Conservation (phyloP, 2,329 filamentous ascomycete species). For the Diaporthe longicolla region DNA sequence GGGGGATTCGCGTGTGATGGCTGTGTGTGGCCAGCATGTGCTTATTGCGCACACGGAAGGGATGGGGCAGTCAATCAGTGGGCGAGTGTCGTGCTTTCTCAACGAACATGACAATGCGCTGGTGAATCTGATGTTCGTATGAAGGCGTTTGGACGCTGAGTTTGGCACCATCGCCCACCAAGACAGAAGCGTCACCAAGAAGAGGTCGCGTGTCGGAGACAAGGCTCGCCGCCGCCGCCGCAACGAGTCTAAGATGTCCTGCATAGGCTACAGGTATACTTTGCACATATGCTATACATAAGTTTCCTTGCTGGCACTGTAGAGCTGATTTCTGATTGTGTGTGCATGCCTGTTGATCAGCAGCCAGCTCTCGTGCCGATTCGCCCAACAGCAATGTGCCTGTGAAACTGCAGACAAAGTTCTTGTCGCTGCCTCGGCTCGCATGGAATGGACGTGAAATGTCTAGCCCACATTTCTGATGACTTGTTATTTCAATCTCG, state of each 20-base stretch:
- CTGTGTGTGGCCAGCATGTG: constrained; percentile 10
- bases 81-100: not conserved
- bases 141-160: constrained; percentile 28
- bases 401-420: constrained; percentile 32
- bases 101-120: constrained; percentile 1
- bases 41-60: constrained; percentile 21
- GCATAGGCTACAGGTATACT: not conserved
- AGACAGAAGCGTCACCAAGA: not conserved
- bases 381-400: constrained; percentile 16
- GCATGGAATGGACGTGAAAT: constrained; percentile 19
- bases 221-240: not conserved
- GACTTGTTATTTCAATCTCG: constrained; percentile 14
- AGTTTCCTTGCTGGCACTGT: not conserved
- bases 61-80: constrained; percentile 20
- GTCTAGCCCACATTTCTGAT: constrained; percentile 20
- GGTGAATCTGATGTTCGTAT: constrained; percentile 11
- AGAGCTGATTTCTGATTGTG: not conserved
- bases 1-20: constrained; percentile 12
- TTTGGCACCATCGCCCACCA: constrained; percentile 1
- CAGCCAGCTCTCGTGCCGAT: constrained; percentile 17
- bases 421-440: constrained; percentile 28
- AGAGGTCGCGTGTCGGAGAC: not conserved
- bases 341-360: constrained; percentile 13
- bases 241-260: not conserved
- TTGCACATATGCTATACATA: not conserved